Percentiles rank a stretch among this genome's conserved stretches.
These are phyloP conservation scores for Psidium friedrichsthalianum DNA, from an alignment of 345 rosid species.

Conservation along the genomic window DNA sequence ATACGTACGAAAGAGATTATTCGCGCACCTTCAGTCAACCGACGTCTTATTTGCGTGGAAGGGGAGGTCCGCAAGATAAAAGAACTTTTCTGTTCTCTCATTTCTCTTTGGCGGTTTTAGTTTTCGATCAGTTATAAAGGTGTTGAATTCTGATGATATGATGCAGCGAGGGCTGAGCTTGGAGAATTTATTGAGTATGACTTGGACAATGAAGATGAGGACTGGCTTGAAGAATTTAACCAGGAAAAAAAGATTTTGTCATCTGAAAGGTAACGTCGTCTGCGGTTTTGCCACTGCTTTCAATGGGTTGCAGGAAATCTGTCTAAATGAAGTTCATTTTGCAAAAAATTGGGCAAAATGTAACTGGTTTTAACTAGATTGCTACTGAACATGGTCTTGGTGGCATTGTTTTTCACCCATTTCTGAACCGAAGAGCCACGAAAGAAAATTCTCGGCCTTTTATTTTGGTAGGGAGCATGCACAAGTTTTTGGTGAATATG, in stretches of 20 bases:
- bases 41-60: constrained; percentile 77
- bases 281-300: not conserved
- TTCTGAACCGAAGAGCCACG: not conserved
- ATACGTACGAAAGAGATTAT: constrained; percentile 89
- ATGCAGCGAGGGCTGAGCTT: constrained; percentile 89
- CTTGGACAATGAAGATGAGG: constrained; percentile 96
- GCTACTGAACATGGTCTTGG: not conserved
- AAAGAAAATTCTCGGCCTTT: not conserved
- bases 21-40: constrained; percentile 69
- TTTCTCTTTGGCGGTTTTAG: not conserved
- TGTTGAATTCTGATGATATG: constrained; percentile 8
- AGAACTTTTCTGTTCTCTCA: not conserved
- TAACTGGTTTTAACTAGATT: not conserved
- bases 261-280: constrained; percentile 43
- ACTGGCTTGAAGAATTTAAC: constrained; percentile 70
- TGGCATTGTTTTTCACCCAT: not conserved
- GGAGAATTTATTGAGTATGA: constrained; percentile 98
- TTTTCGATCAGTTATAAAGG: not conserved
- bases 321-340: not conserved
- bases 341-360: not conserved
- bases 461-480: not conserved
- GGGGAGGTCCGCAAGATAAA: constrained; percentile 63
- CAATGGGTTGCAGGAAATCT: not conserved
- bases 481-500: not conserved
- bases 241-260: constrained; percentile 47